Evolutionary conservation across 305 asterid species (phyloP).

Genomic region (Fraxinus angustifolia): DNA sequence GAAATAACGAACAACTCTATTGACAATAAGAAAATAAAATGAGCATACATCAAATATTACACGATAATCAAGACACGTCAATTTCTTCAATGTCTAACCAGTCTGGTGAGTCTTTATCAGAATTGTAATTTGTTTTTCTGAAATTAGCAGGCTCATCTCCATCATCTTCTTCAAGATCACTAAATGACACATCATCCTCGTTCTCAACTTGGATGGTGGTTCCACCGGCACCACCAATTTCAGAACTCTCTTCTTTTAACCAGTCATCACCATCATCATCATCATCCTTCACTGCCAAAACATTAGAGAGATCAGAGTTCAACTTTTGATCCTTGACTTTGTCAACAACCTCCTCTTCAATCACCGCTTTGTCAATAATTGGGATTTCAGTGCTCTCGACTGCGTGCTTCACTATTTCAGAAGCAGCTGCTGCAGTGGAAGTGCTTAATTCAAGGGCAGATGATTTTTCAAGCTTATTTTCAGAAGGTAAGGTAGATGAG

Average conservation of each 20-base stretch:
- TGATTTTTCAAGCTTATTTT: conserved; percentile 23
- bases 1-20: conserved; percentile 3
- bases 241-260: conserved; percentile 80
- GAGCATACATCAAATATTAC: neutral
- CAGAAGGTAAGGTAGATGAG: conserved; percentile 33
- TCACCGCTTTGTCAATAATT: conserved; percentile 43
- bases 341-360: conserved; percentile 37
- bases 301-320: conserved; percentile 18
- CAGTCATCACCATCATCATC: conserved; percentile 82
- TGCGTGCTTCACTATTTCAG: conserved; percentile 38
- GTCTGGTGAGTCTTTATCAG: conserved; percentile 42
- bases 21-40: conserved; percentile 8
- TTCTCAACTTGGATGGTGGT: conserved; percentile 52
- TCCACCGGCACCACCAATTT: conserved; percentile 34
- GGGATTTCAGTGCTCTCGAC: conserved; percentile 36
- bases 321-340: conserved; percentile 29
- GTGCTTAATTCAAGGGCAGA: conserved; percentile 29
- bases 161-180: conserved; percentile 36
- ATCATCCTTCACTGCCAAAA: conserved; percentile 44
- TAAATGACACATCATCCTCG: conserved; percentile 79
- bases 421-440: conserved; percentile 24
- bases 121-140: conserved; percentile 21
- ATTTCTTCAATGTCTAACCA: conserved; percentile 39
- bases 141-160: conserved; percentile 27
- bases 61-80: conserved; percentile 30